These are phyloP conservation scores for Talaromyces piceae DNA, from an alignment of 2,329 filamentous ascomycete species.

Conservation along the genomic window DNA sequence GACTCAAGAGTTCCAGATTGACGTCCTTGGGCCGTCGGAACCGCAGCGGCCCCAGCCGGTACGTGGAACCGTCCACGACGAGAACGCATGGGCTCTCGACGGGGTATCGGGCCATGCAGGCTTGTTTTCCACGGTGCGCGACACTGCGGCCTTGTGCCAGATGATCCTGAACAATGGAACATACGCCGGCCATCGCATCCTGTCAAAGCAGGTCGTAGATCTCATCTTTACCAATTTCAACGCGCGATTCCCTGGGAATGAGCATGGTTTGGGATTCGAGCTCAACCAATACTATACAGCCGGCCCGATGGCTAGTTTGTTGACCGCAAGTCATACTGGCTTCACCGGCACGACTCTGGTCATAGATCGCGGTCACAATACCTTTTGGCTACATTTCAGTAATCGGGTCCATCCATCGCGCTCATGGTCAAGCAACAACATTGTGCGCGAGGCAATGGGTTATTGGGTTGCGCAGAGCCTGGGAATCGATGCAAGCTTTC, in stretches of 20 bases:
- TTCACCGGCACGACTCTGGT: constrained; percentile 21
- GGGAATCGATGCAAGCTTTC: constrained; percentile 16
- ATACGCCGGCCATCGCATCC: constrained; percentile 22
- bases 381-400: constrained; percentile 19
- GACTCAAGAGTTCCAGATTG: constrained; percentile 26
- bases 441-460: constrained; percentile 17
- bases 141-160: constrained; percentile 27
- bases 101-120: constrained; percentile 32
- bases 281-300: constrained; percentile 27
- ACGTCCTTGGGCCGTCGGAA: constrained; percentile 21
- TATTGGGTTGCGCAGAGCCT: constrained; percentile 19
- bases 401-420: constrained; percentile 21
- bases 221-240: constrained; percentile 30
- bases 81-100: constrained; percentile 28
- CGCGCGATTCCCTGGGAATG: constrained; percentile 18
- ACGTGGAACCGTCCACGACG: constrained; percentile 32
- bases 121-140: constrained; percentile 26
- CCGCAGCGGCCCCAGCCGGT: constrained; percentile 32
- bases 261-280: constrained; percentile 26
- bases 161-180: constrained; percentile 34
- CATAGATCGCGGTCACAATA: constrained; percentile 18
- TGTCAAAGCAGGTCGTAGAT: constrained; percentile 22
- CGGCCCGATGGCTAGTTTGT: constrained; percentile 21
- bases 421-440: constrained; percentile 16
- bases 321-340: constrained; percentile 20